These are phyloP conservation scores for Toxoplasma gondii DNA, from an alignment of 169 alveolate species.

Conservation along the genomic window DNA sequence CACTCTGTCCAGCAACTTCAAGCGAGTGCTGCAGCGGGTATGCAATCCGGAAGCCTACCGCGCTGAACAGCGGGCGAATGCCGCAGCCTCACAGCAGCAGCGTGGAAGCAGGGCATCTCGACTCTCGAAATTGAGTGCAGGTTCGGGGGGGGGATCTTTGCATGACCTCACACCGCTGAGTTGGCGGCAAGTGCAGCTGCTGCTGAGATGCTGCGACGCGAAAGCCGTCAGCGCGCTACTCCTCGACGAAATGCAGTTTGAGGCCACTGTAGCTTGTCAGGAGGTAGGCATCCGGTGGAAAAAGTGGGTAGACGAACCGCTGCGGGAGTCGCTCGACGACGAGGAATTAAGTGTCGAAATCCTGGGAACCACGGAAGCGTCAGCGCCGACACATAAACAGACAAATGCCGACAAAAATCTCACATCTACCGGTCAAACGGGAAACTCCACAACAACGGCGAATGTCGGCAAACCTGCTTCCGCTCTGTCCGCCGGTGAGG, in stretches of 20 bases:
- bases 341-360: neutral
- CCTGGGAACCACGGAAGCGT: neutral
- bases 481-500: neutral
- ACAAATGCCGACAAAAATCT: neutral
- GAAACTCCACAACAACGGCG: neutral
- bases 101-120: neutral
- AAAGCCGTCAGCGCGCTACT: constrained; percentile 4
- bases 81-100: neutral
- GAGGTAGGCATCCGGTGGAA: constrained; percentile 5
- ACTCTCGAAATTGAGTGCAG: neutral
- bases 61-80: neutral
- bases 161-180: constrained; percentile 1
- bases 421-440: neutral
- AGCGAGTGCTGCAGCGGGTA: neutral
- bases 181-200: neutral
- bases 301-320: constrained; percentile 32
- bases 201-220: neutral
- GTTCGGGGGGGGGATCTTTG: neutral
- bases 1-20: neutral
- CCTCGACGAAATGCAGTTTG: constrained; percentile 40
- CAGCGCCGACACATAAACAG: neutral
- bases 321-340: neutral
- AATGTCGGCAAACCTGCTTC: neutral
- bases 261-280: neutral
- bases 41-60: constrained; percentile 15